A percentile compares a stretch with the other conserved stretches of the same genome.
Conservation (phyloP, 768 basidiomycete genomes). For the Lactarius evosmus region DNA sequence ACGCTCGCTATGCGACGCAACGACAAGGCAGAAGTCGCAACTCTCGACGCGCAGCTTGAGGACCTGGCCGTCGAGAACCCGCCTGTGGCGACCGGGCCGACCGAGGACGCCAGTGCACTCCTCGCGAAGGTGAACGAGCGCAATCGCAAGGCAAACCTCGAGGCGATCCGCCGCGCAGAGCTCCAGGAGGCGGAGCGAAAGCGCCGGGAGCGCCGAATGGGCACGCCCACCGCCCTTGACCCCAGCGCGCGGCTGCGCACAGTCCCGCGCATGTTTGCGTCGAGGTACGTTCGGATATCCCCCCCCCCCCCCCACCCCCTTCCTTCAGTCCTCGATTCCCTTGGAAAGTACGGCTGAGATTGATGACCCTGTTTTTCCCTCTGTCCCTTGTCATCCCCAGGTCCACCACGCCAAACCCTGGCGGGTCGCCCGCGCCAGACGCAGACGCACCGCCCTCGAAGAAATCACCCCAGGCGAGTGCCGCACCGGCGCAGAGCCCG, state of each 20-base stretch:
- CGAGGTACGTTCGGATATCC: constrained; percentile 50
- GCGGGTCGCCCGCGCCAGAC: constrained; percentile 32
- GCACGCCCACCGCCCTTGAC: constrained; percentile 44
- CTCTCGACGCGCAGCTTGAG: constrained; percentile 63
- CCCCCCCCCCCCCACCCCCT: constrained; percentile 3
- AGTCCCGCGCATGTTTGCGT: constrained; percentile 54
- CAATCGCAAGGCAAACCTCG: constrained; percentile 81
- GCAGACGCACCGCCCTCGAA: constrained; percentile 33
- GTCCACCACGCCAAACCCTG: constrained; percentile 41
- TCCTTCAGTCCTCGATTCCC: not conserved
- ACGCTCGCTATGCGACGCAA: constrained; percentile 73
- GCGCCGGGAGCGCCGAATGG: constrained; percentile 60
- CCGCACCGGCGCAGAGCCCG: constrained; percentile 30
- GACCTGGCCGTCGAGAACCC: constrained; percentile 40
- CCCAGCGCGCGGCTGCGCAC: constrained; percentile 69
- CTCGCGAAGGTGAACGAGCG: constrained; percentile 85
- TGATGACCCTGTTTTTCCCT: constrained; percentile 1
- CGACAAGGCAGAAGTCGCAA: constrained; percentile 59
- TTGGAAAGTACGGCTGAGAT: not conserved
- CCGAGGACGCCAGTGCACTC: constrained; percentile 34
- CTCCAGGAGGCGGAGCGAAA: constrained; percentile 64
- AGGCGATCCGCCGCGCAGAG: constrained; percentile 76
- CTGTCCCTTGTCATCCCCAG: constrained; percentile 32
- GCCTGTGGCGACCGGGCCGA: constrained; percentile 20
- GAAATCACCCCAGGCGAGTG: constrained; percentile 34